Evolutionary conservation across 805 yeast genomes (phyloP), one percentile per base, ranked within the genome.

Genomic region (Kodamaea nitidulidarum): DNA sequence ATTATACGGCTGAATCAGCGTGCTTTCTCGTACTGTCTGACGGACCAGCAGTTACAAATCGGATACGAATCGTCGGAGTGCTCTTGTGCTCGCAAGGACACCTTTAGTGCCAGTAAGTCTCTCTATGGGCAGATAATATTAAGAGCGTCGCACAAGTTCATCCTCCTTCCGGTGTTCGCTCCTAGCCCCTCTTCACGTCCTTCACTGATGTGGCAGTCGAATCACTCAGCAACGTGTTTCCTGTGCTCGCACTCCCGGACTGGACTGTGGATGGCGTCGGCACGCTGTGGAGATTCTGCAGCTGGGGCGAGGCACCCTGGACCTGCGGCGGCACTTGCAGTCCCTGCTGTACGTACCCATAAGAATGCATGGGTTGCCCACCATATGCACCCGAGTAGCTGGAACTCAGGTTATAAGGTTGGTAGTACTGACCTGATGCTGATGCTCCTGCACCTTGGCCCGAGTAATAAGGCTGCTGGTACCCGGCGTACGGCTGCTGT

Each of bases 301-400:
- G 50, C 27, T 47, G 48, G 24, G 31, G 42, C n/a, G 38, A 38
- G 28, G 32, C 16, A 4, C 35, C 32, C 33, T 16, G 41, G n/a
- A 16, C 31, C 29, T 34, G 42, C 8, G 36, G 22, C 15, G 35
- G 17, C 8, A 14, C 31, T 11, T 30, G 32, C 32, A 30, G 32
- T 8, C 32, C 32, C 12, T 16, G 35, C 30, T 25, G 37, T 28
- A 26, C 30, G 46, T 54, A 43, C 28, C 39, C 50, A 15, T 35
- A 36, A 37, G 38, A 48, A 12, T 41, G 42, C 28, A 38, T 32
- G 33, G 33, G 45, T 31, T 39, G 47, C 35, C 34, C 46, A 29
- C 43, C 36, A 24, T 42, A 47, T 28, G 42, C 44, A 15, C 28
- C 45, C 43, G 32, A 30, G 21, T 40, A 36, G 25, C 17, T 27